Percentiles rank a stretch among this genome's conserved stretches.
These are phyloP conservation scores for Microbotryomycetes sp. DNA, from an alignment of 1,284 basidiomycete species.

Conservation along the genomic window DNA sequence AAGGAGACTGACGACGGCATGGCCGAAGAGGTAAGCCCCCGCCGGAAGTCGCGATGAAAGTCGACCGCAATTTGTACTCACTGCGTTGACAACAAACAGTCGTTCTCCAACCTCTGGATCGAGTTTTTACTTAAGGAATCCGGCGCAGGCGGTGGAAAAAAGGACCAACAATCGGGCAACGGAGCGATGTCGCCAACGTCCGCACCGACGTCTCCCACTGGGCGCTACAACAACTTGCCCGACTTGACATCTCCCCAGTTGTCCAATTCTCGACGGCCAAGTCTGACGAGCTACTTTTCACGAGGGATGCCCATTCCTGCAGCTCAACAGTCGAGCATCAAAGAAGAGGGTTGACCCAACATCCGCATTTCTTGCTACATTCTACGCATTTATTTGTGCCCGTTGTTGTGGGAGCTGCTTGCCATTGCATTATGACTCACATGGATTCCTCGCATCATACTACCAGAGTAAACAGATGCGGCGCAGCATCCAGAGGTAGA, in stretches of 20 bases:
- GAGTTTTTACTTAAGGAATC: conserved; percentile 75
- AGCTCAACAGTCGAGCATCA: background rate
- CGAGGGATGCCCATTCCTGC: background rate
- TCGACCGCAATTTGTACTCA: no score
- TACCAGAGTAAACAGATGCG: no score
- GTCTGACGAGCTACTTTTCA: conserved; percentile 19
- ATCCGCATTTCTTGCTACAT: background rate
- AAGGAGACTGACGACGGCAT: conserved; percentile 50
- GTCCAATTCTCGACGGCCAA: conserved; percentile 14
- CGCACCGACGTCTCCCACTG: background rate
- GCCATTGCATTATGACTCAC: no score
- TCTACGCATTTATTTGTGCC: background rate
- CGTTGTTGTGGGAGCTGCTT: no score
- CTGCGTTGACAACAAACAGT: no score
- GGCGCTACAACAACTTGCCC: conserved; percentile 2
- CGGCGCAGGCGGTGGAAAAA: background rate
- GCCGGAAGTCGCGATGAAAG: no score
- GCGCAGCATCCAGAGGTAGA: no score
- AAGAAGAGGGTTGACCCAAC: background rate
- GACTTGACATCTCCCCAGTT: conserved; percentile 23
- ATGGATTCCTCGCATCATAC: no score
- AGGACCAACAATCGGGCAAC: background rate
- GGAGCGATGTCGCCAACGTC: conserved; percentile 2
- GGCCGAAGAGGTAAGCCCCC: conserved; percentile 62
- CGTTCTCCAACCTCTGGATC: conserved; percentile 89